These are phyloP conservation scores for Phytophthora lateralis DNA, from an alignment of 352 stramenopile species.

Conservation along the genomic window DNA sequence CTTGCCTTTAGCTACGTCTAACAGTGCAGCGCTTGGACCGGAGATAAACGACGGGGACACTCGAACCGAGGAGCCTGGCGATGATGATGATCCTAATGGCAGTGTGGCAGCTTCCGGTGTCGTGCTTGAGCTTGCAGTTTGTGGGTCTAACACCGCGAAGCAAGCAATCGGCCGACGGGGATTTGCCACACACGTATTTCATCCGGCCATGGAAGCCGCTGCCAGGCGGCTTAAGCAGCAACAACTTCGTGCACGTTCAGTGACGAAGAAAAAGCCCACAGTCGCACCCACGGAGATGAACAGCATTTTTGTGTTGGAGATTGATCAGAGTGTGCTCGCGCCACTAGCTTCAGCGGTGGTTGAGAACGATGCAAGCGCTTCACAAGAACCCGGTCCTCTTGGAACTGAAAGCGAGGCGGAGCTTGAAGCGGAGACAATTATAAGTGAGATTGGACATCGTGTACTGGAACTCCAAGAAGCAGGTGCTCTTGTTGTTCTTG, in stretches of 20 bases:
- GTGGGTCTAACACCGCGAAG: conserved; percentile 41
- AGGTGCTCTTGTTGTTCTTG: conserved; percentile 57
- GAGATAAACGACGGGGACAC: conserved; percentile 10
- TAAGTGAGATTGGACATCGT: conserved; percentile 49
- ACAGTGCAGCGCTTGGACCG: neutral
- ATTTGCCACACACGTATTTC: conserved; percentile 63
- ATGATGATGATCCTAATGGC: conserved; percentile 7
- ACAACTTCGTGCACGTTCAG: conserved; percentile 34
- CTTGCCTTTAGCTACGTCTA: conserved; percentile 27
- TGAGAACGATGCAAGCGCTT: conserved; percentile 10
- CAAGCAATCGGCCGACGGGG: conserved; percentile 31
- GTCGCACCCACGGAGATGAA: conserved; percentile 46
- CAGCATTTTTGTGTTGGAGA: conserved; percentile 50
- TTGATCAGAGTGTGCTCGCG: conserved; percentile 38
- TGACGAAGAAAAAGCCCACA: conserved; percentile 44
- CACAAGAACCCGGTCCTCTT: neutral
- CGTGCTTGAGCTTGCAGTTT: conserved; percentile 57
- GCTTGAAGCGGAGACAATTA: conserved; percentile 44
- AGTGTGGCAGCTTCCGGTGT: conserved; percentile 14
- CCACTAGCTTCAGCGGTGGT: conserved; percentile 14
- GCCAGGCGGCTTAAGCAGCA: conserved; percentile 45
- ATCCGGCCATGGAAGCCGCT: conserved; percentile 45
- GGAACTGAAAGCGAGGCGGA: conserved; percentile 31
- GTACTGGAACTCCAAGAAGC: conserved; percentile 67
- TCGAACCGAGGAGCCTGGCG: conserved; percentile 13